These are phyloP conservation scores for Myxozyma sirexii DNA, from an alignment of 805 yeast species.

Conservation along the genomic window DNA sequence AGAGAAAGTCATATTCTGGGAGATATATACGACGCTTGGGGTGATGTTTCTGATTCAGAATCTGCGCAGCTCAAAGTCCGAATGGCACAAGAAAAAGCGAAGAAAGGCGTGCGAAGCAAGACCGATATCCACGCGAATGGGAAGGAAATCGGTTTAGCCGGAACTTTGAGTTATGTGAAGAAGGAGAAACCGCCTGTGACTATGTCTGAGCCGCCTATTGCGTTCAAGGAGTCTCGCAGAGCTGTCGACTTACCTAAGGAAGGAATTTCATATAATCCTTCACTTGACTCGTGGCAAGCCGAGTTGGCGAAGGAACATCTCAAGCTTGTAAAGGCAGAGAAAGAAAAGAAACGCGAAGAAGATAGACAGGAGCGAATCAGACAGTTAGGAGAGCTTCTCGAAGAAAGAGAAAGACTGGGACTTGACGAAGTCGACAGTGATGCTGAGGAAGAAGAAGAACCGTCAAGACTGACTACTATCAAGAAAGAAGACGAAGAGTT, in stretches of 20 bases:
- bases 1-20: constrained; percentile 64
- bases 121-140: constrained; percentile 1
- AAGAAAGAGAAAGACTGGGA: constrained; percentile 53
- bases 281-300: constrained; percentile 76
- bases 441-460: constrained; percentile 50
- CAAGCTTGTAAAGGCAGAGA: constrained; percentile 63
- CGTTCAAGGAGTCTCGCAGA: constrained; percentile 56
- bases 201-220: constrained; percentile 56
- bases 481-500: constrained; percentile 61
- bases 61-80: background rate
- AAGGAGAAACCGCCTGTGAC: constrained; percentile 47
- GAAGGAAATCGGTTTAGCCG: constrained; percentile 7
- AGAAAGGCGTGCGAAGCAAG: constrained; percentile 34
- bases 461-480: constrained; percentile 59
- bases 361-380: constrained; percentile 67
- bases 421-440: constrained; percentile 46
- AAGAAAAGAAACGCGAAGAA: constrained; percentile 57
- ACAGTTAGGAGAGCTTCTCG: constrained; percentile 63
- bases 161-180: constrained; percentile 15
- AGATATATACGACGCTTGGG: constrained; percentile 73
- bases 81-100: constrained; percentile 4
- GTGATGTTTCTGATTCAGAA: constrained; percentile 50
- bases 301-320: constrained; percentile 68
- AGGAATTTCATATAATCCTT: constrained; percentile 93
- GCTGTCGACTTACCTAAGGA: constrained; percentile 63